phyloP scores from a whole-genome alignment of 305 asterid genomes.

The Nicotiana rustica region DNA sequence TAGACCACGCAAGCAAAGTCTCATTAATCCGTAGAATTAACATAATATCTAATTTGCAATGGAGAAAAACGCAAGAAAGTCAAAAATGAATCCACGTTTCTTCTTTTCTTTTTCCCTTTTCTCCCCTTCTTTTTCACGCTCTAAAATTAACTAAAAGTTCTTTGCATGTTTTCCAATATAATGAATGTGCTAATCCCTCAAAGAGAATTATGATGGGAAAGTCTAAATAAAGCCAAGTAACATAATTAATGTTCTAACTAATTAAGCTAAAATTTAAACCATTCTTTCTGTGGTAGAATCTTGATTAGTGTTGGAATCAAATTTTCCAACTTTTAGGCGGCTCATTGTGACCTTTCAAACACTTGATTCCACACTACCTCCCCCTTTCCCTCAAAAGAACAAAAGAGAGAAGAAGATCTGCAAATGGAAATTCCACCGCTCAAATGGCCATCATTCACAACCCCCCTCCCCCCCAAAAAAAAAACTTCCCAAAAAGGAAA shows the following conservation, averaged over 20 bases:
- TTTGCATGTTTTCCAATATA: background rate
- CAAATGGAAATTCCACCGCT: background rate
- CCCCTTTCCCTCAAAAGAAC: background rate
- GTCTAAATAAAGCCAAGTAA: background rate
- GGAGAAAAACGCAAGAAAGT: background rate
- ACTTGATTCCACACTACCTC: conserved; percentile 17
- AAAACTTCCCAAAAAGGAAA: background rate
- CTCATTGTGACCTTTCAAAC: conserved; percentile 27
- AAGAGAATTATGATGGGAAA: background rate
- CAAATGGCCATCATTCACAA: background rate
- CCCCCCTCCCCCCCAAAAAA: background rate
- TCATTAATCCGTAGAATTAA: background rate
- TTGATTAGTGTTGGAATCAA: conserved; percentile 27
- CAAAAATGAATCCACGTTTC: background rate
- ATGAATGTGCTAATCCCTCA: background rate
- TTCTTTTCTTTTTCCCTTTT: background rate
- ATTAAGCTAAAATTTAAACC: conserved; percentile 26
- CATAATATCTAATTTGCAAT: background rate
- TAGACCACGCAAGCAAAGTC: background rate
- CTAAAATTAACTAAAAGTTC: background rate
- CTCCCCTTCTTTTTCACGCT: background rate
- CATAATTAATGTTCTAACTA: background rate
- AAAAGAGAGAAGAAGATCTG: background rate
- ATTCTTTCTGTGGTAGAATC: conserved; percentile 20
- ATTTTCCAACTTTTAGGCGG: conserved; percentile 23